Evolutionary conservation across 1,139 yeast genomes (phyloP), one percentile per base, ranked within the genome.

Genomic region (Candida mesenterica): DNA sequence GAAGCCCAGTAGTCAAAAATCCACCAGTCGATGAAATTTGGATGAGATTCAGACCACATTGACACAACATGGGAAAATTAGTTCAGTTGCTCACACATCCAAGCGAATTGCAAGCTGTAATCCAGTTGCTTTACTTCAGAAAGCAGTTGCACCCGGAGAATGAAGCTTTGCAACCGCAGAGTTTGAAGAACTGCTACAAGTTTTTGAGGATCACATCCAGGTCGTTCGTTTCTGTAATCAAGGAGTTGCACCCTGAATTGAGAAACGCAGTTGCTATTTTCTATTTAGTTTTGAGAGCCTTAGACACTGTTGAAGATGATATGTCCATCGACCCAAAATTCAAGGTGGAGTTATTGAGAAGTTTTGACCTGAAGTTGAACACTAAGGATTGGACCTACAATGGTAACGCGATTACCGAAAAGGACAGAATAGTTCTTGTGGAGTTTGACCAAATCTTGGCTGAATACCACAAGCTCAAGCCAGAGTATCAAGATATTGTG

Each of bases 221-320:
- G 47, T 88, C 97, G 5, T 92, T 92, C 59, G 90, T 86, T 12
- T 86, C 96, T 0, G 99, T 92, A 24, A 92, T 92, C 52, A 75
- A 77, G 67, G 97, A 92, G 59, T 73, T 92, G 43, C 86, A 88
- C 55, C 97, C 97, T 0, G 96, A 89, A 53, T 67, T 94, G 47
- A 77, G 96, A 45, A 81, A 81, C 48, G 86, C 84, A 0, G 75
- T 87, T 36, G 81, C 80, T 89, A 44, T 92, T 5, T 92, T 94
- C 61, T 92, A 92, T 61, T 64, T 92, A 42, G 75, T 89, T 19
- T 68, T 92, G 48, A 75, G 99, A 43, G 98, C 96, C 0, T 75
- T 94, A 52, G 99, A 94, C 57, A 94, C 99, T 2, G 75, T 94
- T 40, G 99, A 94, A 60, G 99, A 94, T 61, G 99, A 94, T 56